Percentiles rank a stretch among this genome's conserved stretches.
These are phyloP conservation scores for Microcos paniculata DNA, from an alignment of 345 rosid species.

Conservation along the genomic window DNA sequence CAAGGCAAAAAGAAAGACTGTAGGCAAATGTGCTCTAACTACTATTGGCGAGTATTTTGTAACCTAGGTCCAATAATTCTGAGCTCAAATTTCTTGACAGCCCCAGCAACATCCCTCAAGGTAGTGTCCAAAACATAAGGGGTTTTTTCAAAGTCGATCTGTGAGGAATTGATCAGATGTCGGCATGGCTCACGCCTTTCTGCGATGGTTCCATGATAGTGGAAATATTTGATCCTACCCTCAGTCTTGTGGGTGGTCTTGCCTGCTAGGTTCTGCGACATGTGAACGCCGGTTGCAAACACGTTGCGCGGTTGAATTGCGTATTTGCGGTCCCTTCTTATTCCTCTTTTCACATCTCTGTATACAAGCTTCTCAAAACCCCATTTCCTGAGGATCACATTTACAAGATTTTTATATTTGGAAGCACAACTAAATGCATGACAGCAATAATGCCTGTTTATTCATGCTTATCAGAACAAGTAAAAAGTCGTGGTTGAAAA, in stretches of 20 bases:
- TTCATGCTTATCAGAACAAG: neutral
- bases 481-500: neutral
- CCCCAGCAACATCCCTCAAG: conserved; percentile 45
- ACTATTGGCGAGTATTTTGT: conserved; percentile 64
- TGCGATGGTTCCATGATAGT: conserved; percentile 85
- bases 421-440: neutral
- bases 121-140: conserved; percentile 75
- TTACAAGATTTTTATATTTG: neutral
- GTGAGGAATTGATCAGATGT: conserved; percentile 43
- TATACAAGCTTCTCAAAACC: conserved; percentile 91
- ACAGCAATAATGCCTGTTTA: too few relatives aligned
- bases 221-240: conserved; percentile 64
- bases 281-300: conserved; percentile 80
- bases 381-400: conserved; percentile 61
- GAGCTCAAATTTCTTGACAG: conserved; percentile 72
- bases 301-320: conserved; percentile 76
- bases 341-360: conserved; percentile 68
- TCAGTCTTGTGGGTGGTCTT: conserved; percentile 62
- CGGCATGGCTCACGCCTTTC: conserved; percentile 75
- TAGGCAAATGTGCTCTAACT: neutral
- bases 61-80: conserved; percentile 63
- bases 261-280: conserved; percentile 81
- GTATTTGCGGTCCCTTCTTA: conserved; percentile 78
- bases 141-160: conserved; percentile 43
- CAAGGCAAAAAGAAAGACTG: neutral